A percentile compares a stretch with the other conserved stretches of the same genome.
Evolutionary conservation across 2,329 filamentous ascomycete genomes (phyloP).

Genomic region (Cyclaneusma minus): DNA sequence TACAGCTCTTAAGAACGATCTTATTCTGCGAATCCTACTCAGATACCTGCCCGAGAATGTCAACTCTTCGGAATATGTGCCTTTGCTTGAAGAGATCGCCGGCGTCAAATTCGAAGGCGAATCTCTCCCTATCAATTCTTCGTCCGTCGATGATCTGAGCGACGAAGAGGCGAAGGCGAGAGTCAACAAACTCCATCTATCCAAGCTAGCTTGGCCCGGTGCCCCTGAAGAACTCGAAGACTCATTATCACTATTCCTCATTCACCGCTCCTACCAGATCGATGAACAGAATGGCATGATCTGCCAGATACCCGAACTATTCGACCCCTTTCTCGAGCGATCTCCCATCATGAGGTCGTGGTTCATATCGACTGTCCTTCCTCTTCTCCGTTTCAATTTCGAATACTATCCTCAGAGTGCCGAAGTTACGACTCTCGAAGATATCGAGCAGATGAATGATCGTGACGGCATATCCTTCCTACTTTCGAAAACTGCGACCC

Average conservation of each 20-base stretch:
- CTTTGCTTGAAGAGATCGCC: slow-evolving; percentile 42
- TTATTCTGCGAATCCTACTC: slow-evolving; percentile 58
- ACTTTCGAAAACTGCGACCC: slow-evolving; percentile 36
- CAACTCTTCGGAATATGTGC: slow-evolving; percentile 45
- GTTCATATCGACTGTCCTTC: slow-evolving; percentile 54
- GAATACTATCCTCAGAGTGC: slow-evolving; percentile 44
- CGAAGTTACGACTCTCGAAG: slow-evolving; percentile 36
- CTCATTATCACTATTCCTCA: slow-evolving; percentile 44
- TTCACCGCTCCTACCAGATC: slow-evolving; percentile 51
- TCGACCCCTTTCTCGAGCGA: slow-evolving; percentile 51
- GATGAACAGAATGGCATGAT: slow-evolving; percentile 60
- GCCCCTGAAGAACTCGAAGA: slow-evolving; percentile 35
- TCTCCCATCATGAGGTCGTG: slow-evolving; percentile 47
- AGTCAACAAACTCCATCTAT: slow-evolving; percentile 45
- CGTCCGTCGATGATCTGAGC: slow-evolving; percentile 39
- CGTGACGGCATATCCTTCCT: slow-evolving; percentile 42
- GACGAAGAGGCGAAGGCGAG: slow-evolving; percentile 49
- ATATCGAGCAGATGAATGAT: slow-evolving; percentile 48
- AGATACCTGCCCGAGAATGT: slow-evolving; percentile 62
- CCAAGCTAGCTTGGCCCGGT: slow-evolving; percentile 36
- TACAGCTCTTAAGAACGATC: slow-evolving; percentile 42
- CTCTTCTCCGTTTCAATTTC: slow-evolving; percentile 50
- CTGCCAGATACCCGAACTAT: slow-evolving; percentile 47
- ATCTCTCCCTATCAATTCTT: slow-evolving; percentile 30
- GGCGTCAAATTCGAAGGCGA: slow-evolving; percentile 27